Percentiles rank a stretch among this genome's conserved stretches.
These are phyloP conservation scores for Phytophthora tentaculata DNA, from an alignment of 352 stramenopile genomes.

Conservation along the genomic window DNA sequence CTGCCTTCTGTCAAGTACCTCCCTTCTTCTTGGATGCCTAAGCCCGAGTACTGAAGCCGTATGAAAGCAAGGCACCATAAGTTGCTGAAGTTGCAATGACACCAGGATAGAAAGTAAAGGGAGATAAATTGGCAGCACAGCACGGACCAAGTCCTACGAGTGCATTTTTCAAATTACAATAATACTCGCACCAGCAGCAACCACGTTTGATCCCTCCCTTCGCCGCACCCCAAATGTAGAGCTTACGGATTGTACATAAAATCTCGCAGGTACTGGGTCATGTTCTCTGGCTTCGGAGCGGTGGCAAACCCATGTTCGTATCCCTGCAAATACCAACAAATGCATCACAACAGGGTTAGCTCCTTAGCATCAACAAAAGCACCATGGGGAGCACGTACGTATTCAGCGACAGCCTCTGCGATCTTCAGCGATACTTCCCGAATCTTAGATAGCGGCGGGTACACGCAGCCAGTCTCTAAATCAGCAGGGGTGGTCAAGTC, in stretches of 20 bases:
- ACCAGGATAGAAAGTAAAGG: not conserved
- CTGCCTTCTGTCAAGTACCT: constrained; percentile 41
- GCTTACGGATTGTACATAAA: constrained; percentile 80
- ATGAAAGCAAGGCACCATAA: not conserved
- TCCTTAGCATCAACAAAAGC: not conserved
- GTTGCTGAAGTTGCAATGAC: not conserved
- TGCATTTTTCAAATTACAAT: constrained; percentile 24
- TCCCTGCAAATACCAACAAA: constrained; percentile 35
- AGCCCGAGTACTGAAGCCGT: not conserved
- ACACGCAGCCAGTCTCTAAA: constrained; percentile 93
- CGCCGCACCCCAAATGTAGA: not conserved
- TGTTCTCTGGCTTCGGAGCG: constrained; percentile 52
- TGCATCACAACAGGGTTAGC: constrained; percentile 2
- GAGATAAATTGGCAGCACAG: not conserved
- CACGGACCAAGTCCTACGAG: not conserved
- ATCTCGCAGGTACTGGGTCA: constrained; percentile 58
- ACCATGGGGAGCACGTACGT: constrained; percentile 27
- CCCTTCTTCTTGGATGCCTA: constrained; percentile 8
- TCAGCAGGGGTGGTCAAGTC: constrained; percentile 88
- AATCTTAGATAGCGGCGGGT: constrained; percentile 93
- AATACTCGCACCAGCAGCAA: constrained; percentile 11
- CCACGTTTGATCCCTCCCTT: constrained; percentile 3
- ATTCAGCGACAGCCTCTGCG: constrained; percentile 91
- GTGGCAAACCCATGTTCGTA: constrained; percentile 70
- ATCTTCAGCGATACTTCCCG: constrained; percentile 94